Base-by-base conservation (phyloP, 2,329 filamentous ascomycete genomes). In the Diaporthe velutina region DNA sequence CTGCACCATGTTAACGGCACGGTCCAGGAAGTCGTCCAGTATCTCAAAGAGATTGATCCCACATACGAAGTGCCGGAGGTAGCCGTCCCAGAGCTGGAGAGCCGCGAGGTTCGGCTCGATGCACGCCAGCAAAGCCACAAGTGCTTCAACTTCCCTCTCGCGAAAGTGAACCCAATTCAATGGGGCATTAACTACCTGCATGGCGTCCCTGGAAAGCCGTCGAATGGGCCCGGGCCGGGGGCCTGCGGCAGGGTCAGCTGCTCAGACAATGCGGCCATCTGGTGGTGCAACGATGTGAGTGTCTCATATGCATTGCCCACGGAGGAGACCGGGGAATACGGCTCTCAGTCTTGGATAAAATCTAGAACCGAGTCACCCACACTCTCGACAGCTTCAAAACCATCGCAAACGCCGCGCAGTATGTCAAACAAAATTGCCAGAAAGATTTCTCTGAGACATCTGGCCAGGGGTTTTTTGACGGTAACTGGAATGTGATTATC, bases 281-380 rank as follows among this genome's bases (percentile, higher is more conserved):
- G 66, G 66, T 70, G 66, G 66, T 70, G 66, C 66, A 70, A 70
- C 19, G 66, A 70, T 15, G 66, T 55, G 28, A 38, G 66, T 55
- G 17, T 2, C 19, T 3, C 6, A 19, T 25, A 15, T 22, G 19
- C 48, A n/a, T 42, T 2, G 33, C 22, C n/a, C 10, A 15, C 15
- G 28, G 15, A 33, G 28, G 10, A 22, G 35, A 5, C 0, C 17
- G 17, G 22, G 19, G 30, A 13, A 33, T 8, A 19, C 2, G 8
- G 17, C 54, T 57, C 7, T 33, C 54, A 22, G 6, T 33, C 5
- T 3, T 33, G 15, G 7, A n/a, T 4, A 8, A 33, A 13, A 19
- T 1, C 12, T 57, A 57, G 54, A 57, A 57, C 54, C 54, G 54
- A 6, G 22, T 33, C 28, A 33, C 17, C 28, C 35, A 57, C 22